Conservation (phyloP, 768 basidiomycete genomes). For the Psilocybe azurescens region DNA sequence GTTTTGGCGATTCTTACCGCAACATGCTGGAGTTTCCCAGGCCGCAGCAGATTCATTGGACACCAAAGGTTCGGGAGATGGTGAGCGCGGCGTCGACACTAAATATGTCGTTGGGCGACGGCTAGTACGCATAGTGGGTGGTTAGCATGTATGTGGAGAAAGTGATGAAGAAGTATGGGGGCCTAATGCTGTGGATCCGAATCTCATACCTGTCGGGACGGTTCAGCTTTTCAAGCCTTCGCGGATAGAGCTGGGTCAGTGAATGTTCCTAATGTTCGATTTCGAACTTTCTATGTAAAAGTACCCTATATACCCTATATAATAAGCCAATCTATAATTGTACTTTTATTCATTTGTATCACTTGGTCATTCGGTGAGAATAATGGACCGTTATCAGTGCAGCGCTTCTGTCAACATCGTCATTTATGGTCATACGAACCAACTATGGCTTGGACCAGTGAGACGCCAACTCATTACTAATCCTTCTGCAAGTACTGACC, state of each 20-base stretch:
- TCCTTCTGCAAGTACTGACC: no score
- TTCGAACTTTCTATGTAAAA: not conserved
- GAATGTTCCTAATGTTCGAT: not conserved
- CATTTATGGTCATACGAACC: no score
- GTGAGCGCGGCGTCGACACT: slow-evolving; percentile 9
- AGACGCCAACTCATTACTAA: no score
- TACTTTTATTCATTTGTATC: not conserved
- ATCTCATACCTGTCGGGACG: slow-evolving; percentile 46
- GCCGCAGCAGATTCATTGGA: not conserved
- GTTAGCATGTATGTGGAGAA: slow-evolving; percentile 43
- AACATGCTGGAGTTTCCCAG: slow-evolving; percentile 26
- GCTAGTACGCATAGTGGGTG: slow-evolving; percentile 39
- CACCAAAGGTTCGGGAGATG: not conserved
- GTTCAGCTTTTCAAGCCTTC: slow-evolving; percentile 39
- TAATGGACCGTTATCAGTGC: no score
- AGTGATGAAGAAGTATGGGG: slow-evolving; percentile 42
- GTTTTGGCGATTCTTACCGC: slow-evolving; percentile 29
- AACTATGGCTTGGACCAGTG: no score
- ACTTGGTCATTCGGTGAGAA: not conserved
- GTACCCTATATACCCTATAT: not conserved
- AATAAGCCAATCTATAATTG: not conserved
- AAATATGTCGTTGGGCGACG: slow-evolving; percentile 14
- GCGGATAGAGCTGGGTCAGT: slow-evolving; percentile 10
- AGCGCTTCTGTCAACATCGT: no score
- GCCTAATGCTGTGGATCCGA: slow-evolving; percentile 44